Conservation (phyloP, 2,329 filamentous ascomycete genomes). For the Alternaria hordeiaustralica region DNA sequence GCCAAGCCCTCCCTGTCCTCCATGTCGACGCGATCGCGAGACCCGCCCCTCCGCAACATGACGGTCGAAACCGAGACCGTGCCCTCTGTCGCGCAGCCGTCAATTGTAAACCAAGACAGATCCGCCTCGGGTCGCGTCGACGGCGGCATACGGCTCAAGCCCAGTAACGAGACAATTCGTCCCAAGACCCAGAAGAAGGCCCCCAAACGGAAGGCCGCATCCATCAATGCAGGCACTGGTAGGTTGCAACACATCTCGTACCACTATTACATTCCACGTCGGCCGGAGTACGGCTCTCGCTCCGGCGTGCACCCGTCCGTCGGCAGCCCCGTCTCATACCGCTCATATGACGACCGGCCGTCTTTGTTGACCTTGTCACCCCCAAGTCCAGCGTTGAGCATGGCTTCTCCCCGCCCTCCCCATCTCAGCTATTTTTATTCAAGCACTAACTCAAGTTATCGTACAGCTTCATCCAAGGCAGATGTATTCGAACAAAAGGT, state of each 20-base stretch:
- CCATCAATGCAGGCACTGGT: constrained; percentile 75
- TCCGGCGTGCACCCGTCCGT: constrained; percentile 36
- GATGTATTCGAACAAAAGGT: constrained; percentile 98
- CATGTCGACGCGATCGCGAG: constrained; percentile 67
- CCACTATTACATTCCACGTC: constrained; percentile 37
- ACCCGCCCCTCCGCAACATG: constrained; percentile 87
- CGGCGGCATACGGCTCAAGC: constrained; percentile 81
- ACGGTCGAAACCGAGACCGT: constrained; percentile 98
- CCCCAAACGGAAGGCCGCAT: constrained; percentile 74
- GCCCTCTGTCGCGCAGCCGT: constrained; percentile 82
- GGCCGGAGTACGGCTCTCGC: constrained; percentile 32
- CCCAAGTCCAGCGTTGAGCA: constrained; percentile 37
- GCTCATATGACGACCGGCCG: constrained; percentile 40
- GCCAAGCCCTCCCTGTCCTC: constrained; percentile 73
- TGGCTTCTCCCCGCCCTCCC: constrained; percentile 29
- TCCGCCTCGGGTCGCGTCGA: constrained; percentile 66
- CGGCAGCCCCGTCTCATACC: constrained; percentile 39
- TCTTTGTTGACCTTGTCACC: constrained; percentile 33
- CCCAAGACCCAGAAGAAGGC: constrained; percentile 94
- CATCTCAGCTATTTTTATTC: constrained; percentile 44
- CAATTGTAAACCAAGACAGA: constrained; percentile 68
- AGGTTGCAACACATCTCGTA: constrained; percentile 55
- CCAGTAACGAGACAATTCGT: constrained; percentile 93
- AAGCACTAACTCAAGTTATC: constrained; percentile 45
- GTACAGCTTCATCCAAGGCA: constrained; percentile 85